Evolutionary conservation across 257 asterid species (phyloP), one percentile per base, ranked within the genome.

Genomic region (Echites panduratus): DNA sequence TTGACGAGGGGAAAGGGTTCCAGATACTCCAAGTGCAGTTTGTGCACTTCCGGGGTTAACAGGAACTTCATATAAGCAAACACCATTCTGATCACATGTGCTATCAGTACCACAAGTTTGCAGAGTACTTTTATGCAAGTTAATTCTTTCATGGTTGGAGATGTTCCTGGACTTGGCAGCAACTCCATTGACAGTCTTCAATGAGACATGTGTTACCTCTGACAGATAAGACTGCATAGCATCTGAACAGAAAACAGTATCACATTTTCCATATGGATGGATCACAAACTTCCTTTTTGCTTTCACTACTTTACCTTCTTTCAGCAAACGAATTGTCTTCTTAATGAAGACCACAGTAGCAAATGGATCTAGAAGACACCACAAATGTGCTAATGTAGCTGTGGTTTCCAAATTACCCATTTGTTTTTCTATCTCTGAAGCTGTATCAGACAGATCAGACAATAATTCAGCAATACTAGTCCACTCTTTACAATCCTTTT

Each of bases 321-420:
- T 95, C 69, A 95, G 90, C 74, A 77, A 79, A 73, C 96, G 94
- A 78, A 90, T 77, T 67, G 87, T 82, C 84, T 89, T 95, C 75
- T 85, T 95, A 70, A 95, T 87, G 91, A 95, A 95, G 82, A 95
- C 90, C 48, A 83, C 93, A 78, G 81, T 85, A 54, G 96, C 97
- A 82, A 88, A 95, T 22, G 99, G 99, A 85, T 95, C 97, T 78
- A 95, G 85, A 82, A 95, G 95, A 77, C 82, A 87, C 99, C 99
- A 95, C 72, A 87, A 52, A 76, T 83, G 85, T 82, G 96, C 94
- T 96, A 89, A 82, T 41, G 86, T 71, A 63, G 89, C 74, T 77
- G 79, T 80, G 76, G 86, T 80, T 81, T 86, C 96, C 78, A 84
- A 79, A 67, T 69, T 68, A 75, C 73, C 76, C 63, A 80, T 83